Evolutionary conservation across 176 grass and related monocot genomes (phyloP), one percentile per base, ranked within the genome.

Genomic region (Triticum timopheevii): DNA sequence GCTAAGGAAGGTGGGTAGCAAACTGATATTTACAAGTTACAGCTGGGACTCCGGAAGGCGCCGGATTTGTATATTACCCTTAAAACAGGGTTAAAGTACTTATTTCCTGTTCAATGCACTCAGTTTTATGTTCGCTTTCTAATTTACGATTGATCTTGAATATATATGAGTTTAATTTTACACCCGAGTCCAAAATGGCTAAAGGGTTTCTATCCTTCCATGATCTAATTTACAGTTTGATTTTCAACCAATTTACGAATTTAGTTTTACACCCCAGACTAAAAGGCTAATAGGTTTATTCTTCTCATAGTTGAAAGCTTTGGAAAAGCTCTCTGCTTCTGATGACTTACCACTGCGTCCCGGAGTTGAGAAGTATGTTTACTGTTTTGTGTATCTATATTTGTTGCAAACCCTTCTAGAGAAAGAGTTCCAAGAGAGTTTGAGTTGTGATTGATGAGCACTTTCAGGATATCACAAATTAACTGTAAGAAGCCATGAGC

Each of bases 291-390:
- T 59, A 1, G 56, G 20, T 59, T 59, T 22, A 19, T 79, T 50
- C 58, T 91, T 91, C 77, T 85, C 62, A 13, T 89, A 98, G 96
- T 62, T 87, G 67, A 98, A 94, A 89, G 88, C 93, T 80, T 90
- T 98, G 80, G 93, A 98, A 87, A 92, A 93, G 73, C 87, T 94
- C 45, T 83, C 84, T 42, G 50, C 79, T 76, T 94, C 92, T 77
- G 91, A 90, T 87, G 91, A 70, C 76, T 74, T 98, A 87, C 89
- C 92, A 6, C 88, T 98, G n/a, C 92, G 92, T 30, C 93, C 93
- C 87, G 96, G 93, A 63, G 92, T 94, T 35, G 90, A 92, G 79
- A 86, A 86, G 96, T 98, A 92, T 86, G 67, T 89, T 35, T 66
- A 47, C 20, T 16, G 45, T 71, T 59, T 83, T 68, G 58, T 74